These are phyloP conservation scores for Fusarium guadeloupense DNA, from an alignment of 2,329 filamentous ascomycete species.

Conservation along the genomic window DNA sequence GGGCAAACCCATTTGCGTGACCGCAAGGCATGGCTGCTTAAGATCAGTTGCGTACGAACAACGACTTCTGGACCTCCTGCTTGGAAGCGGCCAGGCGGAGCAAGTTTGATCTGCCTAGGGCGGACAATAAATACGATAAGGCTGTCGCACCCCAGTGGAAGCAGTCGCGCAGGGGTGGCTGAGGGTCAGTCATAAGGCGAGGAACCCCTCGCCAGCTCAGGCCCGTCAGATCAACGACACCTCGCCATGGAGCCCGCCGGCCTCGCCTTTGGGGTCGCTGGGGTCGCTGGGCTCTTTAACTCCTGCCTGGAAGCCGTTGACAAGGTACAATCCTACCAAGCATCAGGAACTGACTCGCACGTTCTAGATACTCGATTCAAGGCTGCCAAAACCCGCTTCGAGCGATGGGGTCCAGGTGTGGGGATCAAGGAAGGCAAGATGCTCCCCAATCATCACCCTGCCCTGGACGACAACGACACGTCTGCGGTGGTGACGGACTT, in stretches of 20 bases:
- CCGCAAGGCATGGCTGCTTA: too few relatives aligned
- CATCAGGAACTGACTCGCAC: conserved; percentile 30
- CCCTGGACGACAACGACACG: background rate
- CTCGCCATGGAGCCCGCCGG: background rate
- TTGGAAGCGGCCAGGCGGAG: too few relatives aligned
- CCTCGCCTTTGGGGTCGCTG: conserved; percentile 1
- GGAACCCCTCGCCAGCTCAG: too few relatives aligned
- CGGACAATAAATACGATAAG: too few relatives aligned
- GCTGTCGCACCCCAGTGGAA: too few relatives aligned
- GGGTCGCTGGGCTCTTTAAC: conserved; percentile 34
- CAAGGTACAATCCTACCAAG: conserved; percentile 24
- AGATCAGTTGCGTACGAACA: too few relatives aligned
- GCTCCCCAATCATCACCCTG: background rate
- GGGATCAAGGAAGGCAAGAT: conserved; percentile 21
- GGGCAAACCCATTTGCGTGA: too few relatives aligned
- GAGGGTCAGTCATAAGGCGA: too few relatives aligned
- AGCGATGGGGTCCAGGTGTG: conserved; percentile 34
- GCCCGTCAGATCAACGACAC: too few relatives aligned
- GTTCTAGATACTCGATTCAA: conserved; percentile 27
- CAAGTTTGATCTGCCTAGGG: too few relatives aligned
- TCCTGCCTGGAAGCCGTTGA: conserved; percentile 34
- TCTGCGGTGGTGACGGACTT: background rate
- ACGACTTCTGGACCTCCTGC: too few relatives aligned
- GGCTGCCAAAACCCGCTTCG: conserved; percentile 26
- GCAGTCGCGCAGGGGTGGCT: too few relatives aligned